Percentiles rank a stretch among this genome's conserved stretches.
phyloP scores from a whole-genome alignment of 73 alveolate genomes.

The Effrenium voratum region DNA sequence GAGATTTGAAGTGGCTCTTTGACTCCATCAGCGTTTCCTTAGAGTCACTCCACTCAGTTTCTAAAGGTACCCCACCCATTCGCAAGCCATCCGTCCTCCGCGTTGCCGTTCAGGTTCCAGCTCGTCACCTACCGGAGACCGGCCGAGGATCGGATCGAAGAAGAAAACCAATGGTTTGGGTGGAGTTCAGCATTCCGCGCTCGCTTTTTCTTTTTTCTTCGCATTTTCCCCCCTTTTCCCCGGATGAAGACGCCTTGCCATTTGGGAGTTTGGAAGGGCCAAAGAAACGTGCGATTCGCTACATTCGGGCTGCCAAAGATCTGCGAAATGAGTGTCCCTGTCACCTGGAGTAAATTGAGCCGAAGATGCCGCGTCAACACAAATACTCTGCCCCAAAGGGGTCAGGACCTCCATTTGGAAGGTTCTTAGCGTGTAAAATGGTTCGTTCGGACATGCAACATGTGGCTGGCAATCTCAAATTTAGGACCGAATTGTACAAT shows the following conservation, averaged over 20 bases:
- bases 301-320: background rate
- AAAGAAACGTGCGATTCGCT: background rate
- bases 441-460: background rate
- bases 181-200: background rate
- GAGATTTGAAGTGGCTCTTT: background rate
- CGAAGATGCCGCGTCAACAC: background rate
- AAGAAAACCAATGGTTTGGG: background rate
- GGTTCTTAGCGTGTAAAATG: background rate
- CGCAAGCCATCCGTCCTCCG: no score
- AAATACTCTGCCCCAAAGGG: background rate
- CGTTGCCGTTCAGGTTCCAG: slow-evolving; percentile 51
- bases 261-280: background rate
- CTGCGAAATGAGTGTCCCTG: no score
- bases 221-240: background rate
- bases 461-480: background rate
- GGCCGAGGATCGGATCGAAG: background rate
- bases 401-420: background rate
- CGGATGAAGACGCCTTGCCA: background rate
- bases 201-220: background rate
- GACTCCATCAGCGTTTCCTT: background rate
- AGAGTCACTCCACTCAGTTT: background rate
- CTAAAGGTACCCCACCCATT: background rate
- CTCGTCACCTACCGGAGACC: slow-evolving; percentile 26
- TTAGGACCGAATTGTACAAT: no score
- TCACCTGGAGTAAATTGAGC: no score